Evolutionary conservation across 768 basidiomycete species (phyloP).

Genomic region (Sporobolomyces pararoseus): DNA sequence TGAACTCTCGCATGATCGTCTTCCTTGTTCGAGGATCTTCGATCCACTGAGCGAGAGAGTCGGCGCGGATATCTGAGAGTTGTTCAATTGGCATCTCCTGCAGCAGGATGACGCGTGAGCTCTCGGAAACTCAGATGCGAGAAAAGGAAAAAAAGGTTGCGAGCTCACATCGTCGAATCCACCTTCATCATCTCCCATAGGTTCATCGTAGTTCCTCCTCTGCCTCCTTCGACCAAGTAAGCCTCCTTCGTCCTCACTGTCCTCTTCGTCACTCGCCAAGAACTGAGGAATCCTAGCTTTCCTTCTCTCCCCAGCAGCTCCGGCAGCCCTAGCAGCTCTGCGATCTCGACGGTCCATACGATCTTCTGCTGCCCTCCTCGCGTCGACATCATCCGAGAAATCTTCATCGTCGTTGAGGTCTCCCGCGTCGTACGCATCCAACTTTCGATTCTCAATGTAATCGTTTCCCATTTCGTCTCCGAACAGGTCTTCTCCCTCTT

Average conservation of each 20-base stretch:
- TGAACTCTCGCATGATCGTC: slow-evolving; percentile 86
- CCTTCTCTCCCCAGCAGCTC: slow-evolving; percentile 58
- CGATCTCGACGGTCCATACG: slow-evolving; percentile 87
- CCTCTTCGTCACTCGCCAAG: slow-evolving; percentile 75
- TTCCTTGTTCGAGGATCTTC: slow-evolving; percentile 83
- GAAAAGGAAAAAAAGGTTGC: slow-evolving; percentile 45
- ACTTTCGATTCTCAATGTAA: slow-evolving; percentile 72
- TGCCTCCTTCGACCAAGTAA: slow-evolving; percentile 68
- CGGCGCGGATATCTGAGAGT: slow-evolving; percentile 94
- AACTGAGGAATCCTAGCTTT: slow-evolving; percentile 82
- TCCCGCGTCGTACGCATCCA: slow-evolving; percentile 82
- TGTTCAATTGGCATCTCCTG: slow-evolving; percentile 94
- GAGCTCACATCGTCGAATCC: slow-evolving; percentile 74
- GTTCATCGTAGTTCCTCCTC: slow-evolving; percentile 88
- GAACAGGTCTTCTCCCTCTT: slow-evolving; percentile 91
- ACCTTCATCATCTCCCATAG: slow-evolving; percentile 81
- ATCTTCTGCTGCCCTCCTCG: slow-evolving; percentile 75
- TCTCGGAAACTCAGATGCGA: neutral
- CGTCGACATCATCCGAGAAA: slow-evolving; percentile 62
- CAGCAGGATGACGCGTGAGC: neutral
- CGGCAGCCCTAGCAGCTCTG: slow-evolving; percentile 62
- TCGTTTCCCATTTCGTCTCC: slow-evolving; percentile 71
- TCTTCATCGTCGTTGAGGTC: slow-evolving; percentile 79
- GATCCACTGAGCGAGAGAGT: slow-evolving; percentile 97
- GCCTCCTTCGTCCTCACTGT: slow-evolving; percentile 61